Base-by-base conservation (phyloP, 805 yeast genomes). In the Cyberlindnera subsufficiens region DNA sequence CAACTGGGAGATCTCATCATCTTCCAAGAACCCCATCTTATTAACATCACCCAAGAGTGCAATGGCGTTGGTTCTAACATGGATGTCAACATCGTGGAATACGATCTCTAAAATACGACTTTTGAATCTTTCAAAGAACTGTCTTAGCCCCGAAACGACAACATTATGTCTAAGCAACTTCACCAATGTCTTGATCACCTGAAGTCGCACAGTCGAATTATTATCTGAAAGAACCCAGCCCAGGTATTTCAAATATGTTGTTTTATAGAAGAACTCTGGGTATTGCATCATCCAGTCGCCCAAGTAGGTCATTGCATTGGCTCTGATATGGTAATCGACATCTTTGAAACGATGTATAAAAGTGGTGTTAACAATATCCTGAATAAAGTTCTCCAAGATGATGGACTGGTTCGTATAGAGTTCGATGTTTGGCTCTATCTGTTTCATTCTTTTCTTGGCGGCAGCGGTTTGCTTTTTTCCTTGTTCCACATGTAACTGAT, bases 161-260 rank as follows among this genome's bases (percentile, higher is more conserved):
- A 63, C 59, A 19, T 65, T 63, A 22, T 64, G 67, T 39, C 63
- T 67, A 55, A 76, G 77, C 18, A 80, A 61, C 52, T 66, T 78
- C 11, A 67, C 58, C 35, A 89, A 63, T 4, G 74, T 70, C 50
- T 70, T 76, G 20, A 84, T 56, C 2, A 80, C 89, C 51, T 85
- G 88, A 8, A 69, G 58, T 51, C 95, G 72, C 1, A 86, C 95
- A 3, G 58, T 48, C 10, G 74, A 61, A 14, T 75, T 72, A 3
- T 77, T 67, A 56, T 89, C 96, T n/a, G 90, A 80, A 34, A 90
- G 65, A 30, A 86, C 67, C 95, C 95, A 85, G 5, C 96, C 96
- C 55, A 85, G 72, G 60, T 85, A 86, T 48, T 89, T 74, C 49
- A 88, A 68, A 54, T 80, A 86, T 1, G 80, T 67, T 11, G 82